Evolutionary conservation across 768 basidiomycete species (phyloP), one percentile per base, ranked within the genome.

Genomic region (Gymnopilus junonius): DNA sequence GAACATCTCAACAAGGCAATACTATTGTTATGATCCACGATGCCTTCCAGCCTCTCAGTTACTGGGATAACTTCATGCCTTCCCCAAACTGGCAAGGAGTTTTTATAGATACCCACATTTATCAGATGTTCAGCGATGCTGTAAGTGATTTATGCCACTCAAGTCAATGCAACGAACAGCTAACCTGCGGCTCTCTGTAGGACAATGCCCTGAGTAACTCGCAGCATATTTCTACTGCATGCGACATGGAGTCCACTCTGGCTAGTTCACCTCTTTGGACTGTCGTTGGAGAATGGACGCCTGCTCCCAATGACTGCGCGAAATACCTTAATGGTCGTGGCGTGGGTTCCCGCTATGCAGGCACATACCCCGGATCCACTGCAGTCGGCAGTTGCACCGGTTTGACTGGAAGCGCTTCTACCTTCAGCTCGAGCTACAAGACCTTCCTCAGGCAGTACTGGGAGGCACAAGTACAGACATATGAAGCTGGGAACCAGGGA

Each of bases 221-320:
- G 27, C 74, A 88, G 55, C 91, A 93, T 67, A 90, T 93, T 40
- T 64, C 75, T 51, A 70, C 80, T 2, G 90, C 88, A 4, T 94
- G 93, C 69, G 65, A 66, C 53, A 72, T 77, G 37, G 79, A 76
- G 12, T 75, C 78, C 10, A 68, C 77, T 0, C 80, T 94, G 6
- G 71, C 83, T 0, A 67, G 70, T 20, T 88, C 87, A 67, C 81
- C 85, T 39, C 82, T 95, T 27, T 94, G 93, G 94, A 82, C 86
- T 15, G 80, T 95, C 45, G 93, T 95, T 25, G 94, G 95, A 42
- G 95, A 97, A 77, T 97, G 92, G 89, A 87, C 91, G 1, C 84
- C 92, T 2, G 91, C 90, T 2, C 76, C 83, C 55, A 94, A 85
- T 7, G 93, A 93, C 69, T 93, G 92, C 66, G 89, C 89, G 14